phyloP scores from a whole-genome alignment of 768 basidiomycete species.

The Mycena galericulata region DNA sequence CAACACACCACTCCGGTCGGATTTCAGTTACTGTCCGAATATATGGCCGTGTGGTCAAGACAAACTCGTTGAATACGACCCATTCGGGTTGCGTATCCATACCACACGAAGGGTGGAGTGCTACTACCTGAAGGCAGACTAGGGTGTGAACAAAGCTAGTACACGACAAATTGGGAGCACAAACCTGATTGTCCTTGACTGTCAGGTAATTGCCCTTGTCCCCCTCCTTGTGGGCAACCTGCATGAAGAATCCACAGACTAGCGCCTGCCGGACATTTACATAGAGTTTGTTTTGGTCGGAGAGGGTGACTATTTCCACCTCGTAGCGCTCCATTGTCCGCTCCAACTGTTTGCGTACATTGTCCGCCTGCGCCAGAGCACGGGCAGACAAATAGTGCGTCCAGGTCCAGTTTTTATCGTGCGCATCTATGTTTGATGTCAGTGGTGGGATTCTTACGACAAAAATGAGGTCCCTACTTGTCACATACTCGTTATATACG shows the following conservation, averaged over 20 bases:
- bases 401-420: slow-evolving; percentile 93
- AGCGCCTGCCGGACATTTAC: slow-evolving; percentile 84
- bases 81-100: slow-evolving; percentile 90
- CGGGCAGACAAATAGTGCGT: slow-evolving; percentile 87
- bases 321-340: slow-evolving; percentile 94
- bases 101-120: slow-evolving; percentile 88
- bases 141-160: background rate
- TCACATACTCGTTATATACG: slow-evolving; percentile 92
- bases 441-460: background rate
- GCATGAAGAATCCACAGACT: slow-evolving; percentile 98
- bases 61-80: slow-evolving; percentile 96
- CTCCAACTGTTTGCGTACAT: slow-evolving; percentile 90
- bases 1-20: slow-evolving; percentile 84
- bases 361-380: slow-evolving; percentile 91
- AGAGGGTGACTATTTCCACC: slow-evolving; percentile 75
- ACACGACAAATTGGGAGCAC: slow-evolving; percentile 32
- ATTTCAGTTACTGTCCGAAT: slow-evolving; percentile 94
- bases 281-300: slow-evolving; percentile 79
- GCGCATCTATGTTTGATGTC: slow-evolving; percentile 61
- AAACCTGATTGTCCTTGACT: slow-evolving; percentile 93
- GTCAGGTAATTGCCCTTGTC: slow-evolving; percentile 91
- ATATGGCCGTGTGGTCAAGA: slow-evolving; percentile 88
- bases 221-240: slow-evolving; percentile 94
- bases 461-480: slow-evolving; percentile 64
- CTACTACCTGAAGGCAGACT: slow-evolving; percentile 62